phyloP scores from a whole-genome alignment of 169 alveolate species.

The Toxoplasma gondii region DNA sequence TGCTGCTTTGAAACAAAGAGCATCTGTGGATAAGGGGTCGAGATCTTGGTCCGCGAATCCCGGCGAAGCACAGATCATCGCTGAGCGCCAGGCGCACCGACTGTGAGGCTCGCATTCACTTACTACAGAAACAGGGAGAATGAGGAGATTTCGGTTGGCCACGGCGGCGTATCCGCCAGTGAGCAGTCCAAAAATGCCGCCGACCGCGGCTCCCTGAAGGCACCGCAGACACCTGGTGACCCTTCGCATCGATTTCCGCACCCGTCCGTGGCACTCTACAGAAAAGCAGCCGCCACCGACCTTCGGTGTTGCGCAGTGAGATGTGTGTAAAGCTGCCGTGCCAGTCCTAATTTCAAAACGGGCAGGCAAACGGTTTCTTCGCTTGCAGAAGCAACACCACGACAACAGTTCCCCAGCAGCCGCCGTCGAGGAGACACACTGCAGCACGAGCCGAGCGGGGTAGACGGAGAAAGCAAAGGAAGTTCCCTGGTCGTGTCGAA shows the following conservation, averaged over 20 bases:
- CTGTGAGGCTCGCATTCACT: neutral
- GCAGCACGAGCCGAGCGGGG: no score
- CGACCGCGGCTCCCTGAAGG: constrained; percentile 88
- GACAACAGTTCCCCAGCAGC: no score
- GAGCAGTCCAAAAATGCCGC: constrained; percentile 90
- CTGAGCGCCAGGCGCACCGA: no score
- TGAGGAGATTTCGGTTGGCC: constrained; percentile 80
- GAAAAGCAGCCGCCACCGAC: neutral
- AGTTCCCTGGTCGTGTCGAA: no score
- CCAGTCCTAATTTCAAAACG: neutral
- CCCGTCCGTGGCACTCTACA: neutral
- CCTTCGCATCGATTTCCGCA: no score
- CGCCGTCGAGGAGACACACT: no score
- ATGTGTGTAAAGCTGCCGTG: neutral
- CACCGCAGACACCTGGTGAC: neutral
- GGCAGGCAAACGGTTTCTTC: neutral
- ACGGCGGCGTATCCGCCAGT: constrained; percentile 88
- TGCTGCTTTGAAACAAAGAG: no score
- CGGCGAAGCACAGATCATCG: no score
- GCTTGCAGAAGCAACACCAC: no score
- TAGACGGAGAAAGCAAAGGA: no score
- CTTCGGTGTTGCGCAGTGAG: neutral
- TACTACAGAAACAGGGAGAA: constrained; percentile 86
- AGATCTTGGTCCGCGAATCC: no score
- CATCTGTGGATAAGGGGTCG: no score